Base-by-base conservation (phyloP, 495 filamentous ascomycete genomes). In the Symbiotaphrina buchneri region DNA sequence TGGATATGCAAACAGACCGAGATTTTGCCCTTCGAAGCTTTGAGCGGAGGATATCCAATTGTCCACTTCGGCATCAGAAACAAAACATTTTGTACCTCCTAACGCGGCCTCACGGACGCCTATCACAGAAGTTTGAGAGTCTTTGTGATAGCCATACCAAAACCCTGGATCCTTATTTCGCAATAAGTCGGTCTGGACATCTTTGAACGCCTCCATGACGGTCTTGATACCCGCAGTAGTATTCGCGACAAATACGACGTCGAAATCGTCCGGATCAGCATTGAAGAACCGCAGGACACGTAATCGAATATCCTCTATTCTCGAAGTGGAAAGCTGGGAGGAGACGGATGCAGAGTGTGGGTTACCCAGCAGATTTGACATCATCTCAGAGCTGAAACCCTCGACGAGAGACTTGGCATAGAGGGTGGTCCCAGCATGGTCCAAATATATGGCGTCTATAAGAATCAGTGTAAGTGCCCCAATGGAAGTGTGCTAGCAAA, bases 111-210 rank as follows among this genome's bases (percentile, higher is more conserved):
- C 71, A 31, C 76, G 53, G 5, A 72, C 54, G 3, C 77, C 77
- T 2, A 84, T 68, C 6, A 84, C 44, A 27, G 71, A 77, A 3
- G 75, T 82, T 41, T 83, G 77, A 5, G 70, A 55, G 34, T 81
- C 73, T 31, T 61, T 56, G 39, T 85, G 78, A 38, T 79, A 81
- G 10, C 72, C 70, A 41, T 76, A 82, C 58, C 71, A 72, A 40
- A 78, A 75, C 5, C 49, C 46, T 6, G n/a, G n/a, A n/a, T n/a
- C n/a, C n/a, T n/a, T n/a, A n/a, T n/a, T n/a, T 43, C 33, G 47
- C 44, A 20, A 31, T 47, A 0, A 45, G 48, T 35, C 50, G 54
- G 30, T 68, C 45, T 35, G 70, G 69, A 5, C 58, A 20, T 17
- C 14, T 15, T 3, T 27, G 36, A 82, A 73, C 20, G 54, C 56